These are phyloP conservation scores for Leishmania braziliensis DNA, from an alignment of 208 protist species.

Conservation along the genomic window DNA sequence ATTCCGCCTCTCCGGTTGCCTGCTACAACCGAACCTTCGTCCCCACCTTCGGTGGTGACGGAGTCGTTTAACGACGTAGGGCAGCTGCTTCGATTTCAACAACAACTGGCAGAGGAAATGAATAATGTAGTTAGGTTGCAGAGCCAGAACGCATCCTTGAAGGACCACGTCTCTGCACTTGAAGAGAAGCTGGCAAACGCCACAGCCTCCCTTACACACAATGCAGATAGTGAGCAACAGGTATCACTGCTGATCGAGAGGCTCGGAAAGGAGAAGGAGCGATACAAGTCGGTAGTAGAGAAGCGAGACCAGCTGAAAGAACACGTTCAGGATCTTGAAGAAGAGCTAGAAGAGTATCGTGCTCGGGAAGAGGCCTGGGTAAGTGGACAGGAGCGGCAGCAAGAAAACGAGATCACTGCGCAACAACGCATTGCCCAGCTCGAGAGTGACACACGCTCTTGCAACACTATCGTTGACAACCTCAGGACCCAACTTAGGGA, in stretches of 20 bases:
- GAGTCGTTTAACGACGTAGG: slow-evolving; percentile 14
- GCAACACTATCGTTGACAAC: slow-evolving; percentile 26
- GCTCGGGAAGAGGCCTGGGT: slow-evolving; percentile 39
- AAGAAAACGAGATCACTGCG: slow-evolving; percentile 27
- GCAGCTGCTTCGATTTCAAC: slow-evolving; percentile 72
- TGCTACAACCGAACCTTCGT: not conserved
- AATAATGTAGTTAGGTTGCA: slow-evolving; percentile 35
- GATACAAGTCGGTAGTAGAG: slow-evolving; percentile 29
- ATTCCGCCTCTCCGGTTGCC: not conserved
- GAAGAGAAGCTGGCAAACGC: slow-evolving; percentile 34
- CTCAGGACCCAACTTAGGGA: slow-evolving; percentile 36
- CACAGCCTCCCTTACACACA: slow-evolving; percentile 20
- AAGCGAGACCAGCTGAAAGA: slow-evolving; percentile 42
- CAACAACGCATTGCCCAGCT: slow-evolving; percentile 45
- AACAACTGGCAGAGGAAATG: slow-evolving; percentile 72
- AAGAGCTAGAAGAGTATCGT: slow-evolving; percentile 43
- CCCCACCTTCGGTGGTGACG: not conserved
- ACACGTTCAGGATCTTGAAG: slow-evolving; percentile 46
- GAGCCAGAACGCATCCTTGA: slow-evolving; percentile 36
- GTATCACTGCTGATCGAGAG: slow-evolving; percentile 58
- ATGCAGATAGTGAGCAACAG: slow-evolving; percentile 31
- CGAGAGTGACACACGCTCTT: slow-evolving; percentile 23
- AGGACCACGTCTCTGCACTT: slow-evolving; percentile 21
- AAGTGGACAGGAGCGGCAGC: slow-evolving; percentile 17
- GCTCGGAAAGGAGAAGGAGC: slow-evolving; percentile 57